Evolutionary conservation across 305 asterid species (phyloP).

Genomic region (Ilex paraguariensis): DNA sequence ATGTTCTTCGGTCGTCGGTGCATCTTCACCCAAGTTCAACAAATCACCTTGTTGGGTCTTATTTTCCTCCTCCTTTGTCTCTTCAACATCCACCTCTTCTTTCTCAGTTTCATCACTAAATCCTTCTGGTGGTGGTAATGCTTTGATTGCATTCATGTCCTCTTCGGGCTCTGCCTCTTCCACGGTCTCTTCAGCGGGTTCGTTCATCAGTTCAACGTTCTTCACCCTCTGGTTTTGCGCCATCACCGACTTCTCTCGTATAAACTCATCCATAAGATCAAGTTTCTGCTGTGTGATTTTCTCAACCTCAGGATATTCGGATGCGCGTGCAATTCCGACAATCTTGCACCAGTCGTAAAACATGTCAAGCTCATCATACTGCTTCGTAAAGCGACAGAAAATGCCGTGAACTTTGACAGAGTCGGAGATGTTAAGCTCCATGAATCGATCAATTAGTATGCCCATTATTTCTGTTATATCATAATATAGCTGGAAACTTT

Average conservation of each 20-base stretch:
- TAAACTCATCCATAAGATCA: conserved; percentile 15
- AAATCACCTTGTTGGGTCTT: conserved; percentile 9
- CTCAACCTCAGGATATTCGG: conserved; percentile 19
- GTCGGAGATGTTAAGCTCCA: conserved; percentile 11
- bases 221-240: background rate
- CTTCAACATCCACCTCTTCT: conserved; percentile 1
- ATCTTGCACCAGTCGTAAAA: conserved; percentile 15
- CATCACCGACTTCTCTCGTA: conserved; percentile 9
- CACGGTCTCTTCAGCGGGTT: background rate
- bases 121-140: conserved; percentile 16
- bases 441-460: conserved; percentile 14
- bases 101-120: background rate
- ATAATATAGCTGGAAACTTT: conserved; percentile 13
- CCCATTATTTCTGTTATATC: conserved; percentile 8
- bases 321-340: conserved; percentile 16
- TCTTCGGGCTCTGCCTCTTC: conserved; percentile 1
- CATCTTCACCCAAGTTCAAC: conserved; percentile 16
- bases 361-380: conserved; percentile 13
- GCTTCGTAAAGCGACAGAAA: conserved; percentile 15
- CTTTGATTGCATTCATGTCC: conserved; percentile 11
- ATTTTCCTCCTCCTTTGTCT: conserved; percentile 1
- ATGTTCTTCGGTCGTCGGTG: conserved; percentile 5
- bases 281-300: conserved; percentile 13
- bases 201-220: background rate
- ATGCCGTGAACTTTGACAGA: conserved; percentile 14